Evolutionary conservation across 1,284 basidiomycete genomes (phyloP).

Genomic region (Blastosporella zonata): DNA sequence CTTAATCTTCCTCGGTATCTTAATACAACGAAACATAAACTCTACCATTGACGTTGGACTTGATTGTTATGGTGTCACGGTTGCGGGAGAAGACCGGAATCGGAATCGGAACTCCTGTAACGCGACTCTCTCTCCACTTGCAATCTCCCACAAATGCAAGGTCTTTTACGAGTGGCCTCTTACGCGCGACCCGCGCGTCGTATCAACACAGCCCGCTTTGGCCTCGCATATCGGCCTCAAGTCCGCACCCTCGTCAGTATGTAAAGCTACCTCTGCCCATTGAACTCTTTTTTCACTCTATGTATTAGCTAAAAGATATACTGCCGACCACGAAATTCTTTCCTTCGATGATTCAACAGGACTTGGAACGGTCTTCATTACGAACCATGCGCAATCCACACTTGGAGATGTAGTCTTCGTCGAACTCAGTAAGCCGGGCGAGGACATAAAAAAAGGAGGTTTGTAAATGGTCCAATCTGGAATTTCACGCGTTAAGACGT

Average conservation of each 20-base stretch:
- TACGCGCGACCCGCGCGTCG: conserved; percentile 23
- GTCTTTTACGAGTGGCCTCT: conserved; percentile 32
- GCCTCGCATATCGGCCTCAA: conserved; percentile 20
- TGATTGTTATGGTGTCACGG: neutral
- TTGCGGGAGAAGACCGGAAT: conserved; percentile 1
- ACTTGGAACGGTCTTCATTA: conserved; percentile 86
- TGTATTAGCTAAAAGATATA: conserved; percentile 81
- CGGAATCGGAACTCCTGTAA: conserved; percentile 13
- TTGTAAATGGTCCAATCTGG: conserved; percentile 24
- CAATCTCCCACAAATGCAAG: conserved; percentile 32
- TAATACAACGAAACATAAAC: conserved; percentile 7
- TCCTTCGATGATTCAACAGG: conserved; percentile 78
- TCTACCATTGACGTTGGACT: neutral
- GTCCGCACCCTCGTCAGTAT: conserved; percentile 46
- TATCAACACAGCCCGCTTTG: conserved; percentile 12
- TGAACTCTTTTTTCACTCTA: conserved; percentile 5
- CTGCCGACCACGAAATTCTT: conserved; percentile 90
- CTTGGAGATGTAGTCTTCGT: conserved; percentile 98
- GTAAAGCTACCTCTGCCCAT: conserved; percentile 23
- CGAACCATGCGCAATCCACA: conserved; percentile 89
- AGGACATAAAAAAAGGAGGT: conserved; percentile 71
- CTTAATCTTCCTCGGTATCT: conserved; percentile 3
- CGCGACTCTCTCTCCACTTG: neutral
- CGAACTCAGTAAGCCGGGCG: conserved; percentile 79
- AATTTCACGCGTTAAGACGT: neutral